Conservation (phyloP, 345 rosid species). For the Ailanthus altissimus region DNA sequence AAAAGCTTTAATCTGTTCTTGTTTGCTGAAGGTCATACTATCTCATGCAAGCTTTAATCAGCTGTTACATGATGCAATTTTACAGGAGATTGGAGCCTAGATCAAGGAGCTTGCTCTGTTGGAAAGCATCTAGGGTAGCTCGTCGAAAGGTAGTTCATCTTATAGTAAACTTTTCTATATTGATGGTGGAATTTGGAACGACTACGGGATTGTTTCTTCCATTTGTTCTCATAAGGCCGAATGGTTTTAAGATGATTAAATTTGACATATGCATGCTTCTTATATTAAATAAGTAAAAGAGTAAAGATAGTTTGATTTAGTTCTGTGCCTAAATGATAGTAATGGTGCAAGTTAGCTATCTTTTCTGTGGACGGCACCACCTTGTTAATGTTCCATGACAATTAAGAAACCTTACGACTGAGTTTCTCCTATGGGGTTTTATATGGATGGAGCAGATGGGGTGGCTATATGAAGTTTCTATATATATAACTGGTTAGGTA, state of each 20-base stretch:
- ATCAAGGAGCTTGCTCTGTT: constrained; percentile 87
- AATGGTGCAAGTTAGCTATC: neutral
- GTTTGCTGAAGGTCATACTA: neutral
- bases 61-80: constrained; percentile 20
- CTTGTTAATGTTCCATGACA: neutral
- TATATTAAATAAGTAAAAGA: neutral
- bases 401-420: neutral
- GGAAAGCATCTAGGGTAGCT: constrained; percentile 70
- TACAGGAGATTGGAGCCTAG: constrained; percentile 88
- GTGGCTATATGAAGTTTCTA: neutral
- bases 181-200: neutral
- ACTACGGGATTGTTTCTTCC: neutral
- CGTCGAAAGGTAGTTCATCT: constrained; percentile 66
- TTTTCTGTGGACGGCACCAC: neutral
- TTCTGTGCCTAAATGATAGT: neutral
- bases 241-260: neutral
- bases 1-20: neutral
- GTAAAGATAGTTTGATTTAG: neutral
- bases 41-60: neutral
- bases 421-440: neutral
- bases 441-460: neutral
- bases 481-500: neutral
- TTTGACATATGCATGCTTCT: neutral
- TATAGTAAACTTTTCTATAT: neutral
- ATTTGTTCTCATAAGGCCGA: neutral